Evolutionary conservation across 345 rosid species (phyloP).

Genomic region (Salix dunnii): DNA sequence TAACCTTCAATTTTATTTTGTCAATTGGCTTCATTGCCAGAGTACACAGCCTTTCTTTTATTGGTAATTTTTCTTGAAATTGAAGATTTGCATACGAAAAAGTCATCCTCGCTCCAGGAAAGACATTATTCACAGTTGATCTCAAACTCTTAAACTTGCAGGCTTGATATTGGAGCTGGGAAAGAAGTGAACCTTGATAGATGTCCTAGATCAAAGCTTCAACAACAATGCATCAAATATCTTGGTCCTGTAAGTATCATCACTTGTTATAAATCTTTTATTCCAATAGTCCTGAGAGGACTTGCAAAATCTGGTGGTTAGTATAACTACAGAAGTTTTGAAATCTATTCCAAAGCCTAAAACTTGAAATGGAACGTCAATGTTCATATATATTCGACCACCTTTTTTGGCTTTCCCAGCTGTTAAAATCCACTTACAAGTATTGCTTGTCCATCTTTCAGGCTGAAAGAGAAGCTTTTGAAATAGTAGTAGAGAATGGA

Average conservation of each 20-base stretch:
- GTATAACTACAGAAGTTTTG: neutral
- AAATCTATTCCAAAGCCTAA: neutral
- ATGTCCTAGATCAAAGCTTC: conserved; percentile 70
- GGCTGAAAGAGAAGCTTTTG: conserved; percentile 64
- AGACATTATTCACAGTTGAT: conserved; percentile 4
- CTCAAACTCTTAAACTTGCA: conserved; percentile 29
- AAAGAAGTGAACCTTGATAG: conserved; percentile 61
- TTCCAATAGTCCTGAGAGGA: neutral
- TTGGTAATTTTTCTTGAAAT: conserved; percentile 45
- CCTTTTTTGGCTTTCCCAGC: neutral
- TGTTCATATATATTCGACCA: neutral
- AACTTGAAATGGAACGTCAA: neutral
- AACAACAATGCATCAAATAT: conserved; percentile 87
- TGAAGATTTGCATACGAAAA: neutral
- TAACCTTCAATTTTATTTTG: conserved; percentile 86
- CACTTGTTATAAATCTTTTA: neutral
- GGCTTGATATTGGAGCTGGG: conserved; percentile 94
- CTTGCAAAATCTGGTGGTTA: neutral
- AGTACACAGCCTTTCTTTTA: conserved; percentile 85
- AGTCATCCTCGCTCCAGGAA: neutral
- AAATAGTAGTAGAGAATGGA: conserved; percentile 51
- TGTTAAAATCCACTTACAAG: neutral
- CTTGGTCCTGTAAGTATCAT: conserved; percentile 79
- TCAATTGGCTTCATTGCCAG: conserved; percentile 77
- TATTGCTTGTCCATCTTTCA: conserved; percentile 19